Evolutionary conservation across 2,329 filamentous ascomycete genomes (phyloP).

Genomic region (Xylaria sp.): DNA sequence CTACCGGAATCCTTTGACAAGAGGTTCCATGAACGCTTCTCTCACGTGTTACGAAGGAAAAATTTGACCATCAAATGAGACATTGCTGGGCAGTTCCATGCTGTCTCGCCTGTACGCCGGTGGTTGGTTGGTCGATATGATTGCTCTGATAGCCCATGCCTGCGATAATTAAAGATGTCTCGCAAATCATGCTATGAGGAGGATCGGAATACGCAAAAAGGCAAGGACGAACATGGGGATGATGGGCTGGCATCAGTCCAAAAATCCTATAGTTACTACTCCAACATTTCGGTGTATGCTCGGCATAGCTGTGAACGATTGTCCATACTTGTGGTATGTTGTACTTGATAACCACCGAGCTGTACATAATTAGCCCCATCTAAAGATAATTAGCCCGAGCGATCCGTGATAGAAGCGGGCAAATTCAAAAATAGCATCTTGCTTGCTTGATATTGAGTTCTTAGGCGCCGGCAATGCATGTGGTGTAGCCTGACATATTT

Average conservation of each 20-base stretch:
- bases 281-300: conserved; percentile 19
- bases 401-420: conserved; percentile 35
- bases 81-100: conserved; percentile 10
- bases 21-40: not conserved
- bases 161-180: conserved; percentile 31
- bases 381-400: conserved; percentile 43
- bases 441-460: conserved; percentile 36
- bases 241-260: not conserved
- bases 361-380: conserved; percentile 43
- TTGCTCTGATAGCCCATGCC: conserved; percentile 20
- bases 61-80: conserved; percentile 8
- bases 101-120: conserved; percentile 4
- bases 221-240: conserved; percentile 9
- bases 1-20: conserved; percentile 24
- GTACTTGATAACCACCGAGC: conserved; percentile 6
- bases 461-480: conserved; percentile 45
- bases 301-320: not conserved
- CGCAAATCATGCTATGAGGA: conserved; percentile 29
- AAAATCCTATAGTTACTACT: conserved; percentile 20
- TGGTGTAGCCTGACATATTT: conserved; percentile 36
- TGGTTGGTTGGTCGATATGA: not conserved
- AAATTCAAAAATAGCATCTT: conserved; percentile 50
- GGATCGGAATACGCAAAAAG: conserved; percentile 25
- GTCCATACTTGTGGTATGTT: not conserved
- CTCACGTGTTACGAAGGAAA: conserved; percentile 1